Percentiles rank a stretch among this genome's conserved stretches.
Conservation (phyloP, 331 rosid genomes). For the Malus hybrid region DNA sequence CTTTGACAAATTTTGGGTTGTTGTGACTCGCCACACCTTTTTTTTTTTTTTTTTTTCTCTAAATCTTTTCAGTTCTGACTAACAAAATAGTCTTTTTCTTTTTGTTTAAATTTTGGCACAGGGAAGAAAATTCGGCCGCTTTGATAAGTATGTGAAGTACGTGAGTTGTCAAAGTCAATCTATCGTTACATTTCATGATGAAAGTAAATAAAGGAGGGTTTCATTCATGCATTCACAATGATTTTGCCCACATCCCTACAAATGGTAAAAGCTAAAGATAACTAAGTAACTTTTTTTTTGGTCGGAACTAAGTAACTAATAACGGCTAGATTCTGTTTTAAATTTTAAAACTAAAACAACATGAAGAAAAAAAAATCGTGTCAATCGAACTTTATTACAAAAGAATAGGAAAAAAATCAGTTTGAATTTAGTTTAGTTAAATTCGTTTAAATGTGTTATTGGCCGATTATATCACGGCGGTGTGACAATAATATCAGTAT, state of each 20-base stretch:
- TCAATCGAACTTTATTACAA: not conserved
- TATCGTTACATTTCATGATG: too few relatives aligned
- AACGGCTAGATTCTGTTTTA: not conserved
- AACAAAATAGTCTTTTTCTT: not conserved
- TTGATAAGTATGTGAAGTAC: not conserved
- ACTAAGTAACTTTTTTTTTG: not conserved
- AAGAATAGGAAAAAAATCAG: not conserved
- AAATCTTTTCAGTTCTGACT: not conserved
- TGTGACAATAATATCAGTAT: not conserved
- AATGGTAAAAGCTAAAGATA: not conserved
- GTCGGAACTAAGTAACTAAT: not conserved
- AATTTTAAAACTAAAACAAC: not conserved
- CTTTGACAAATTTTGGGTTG: not conserved
- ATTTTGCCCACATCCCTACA: not conserved
- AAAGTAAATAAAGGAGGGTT: not conserved
- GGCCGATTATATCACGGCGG: too few relatives aligned
- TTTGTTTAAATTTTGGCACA: not conserved
- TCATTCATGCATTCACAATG: not conserved
- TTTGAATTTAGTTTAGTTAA: not conserved
- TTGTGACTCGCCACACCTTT: not conserved
- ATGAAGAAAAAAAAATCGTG: not conserved
- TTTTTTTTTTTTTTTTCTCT: too few relatives aligned
- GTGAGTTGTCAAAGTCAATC: not conserved
- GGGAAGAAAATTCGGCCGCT: not conserved
- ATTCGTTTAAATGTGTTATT: not conserved